phyloP scores from a whole-genome alignment of 1,284 basidiomycete species.

The Microbotryomycetes sp. region DNA sequence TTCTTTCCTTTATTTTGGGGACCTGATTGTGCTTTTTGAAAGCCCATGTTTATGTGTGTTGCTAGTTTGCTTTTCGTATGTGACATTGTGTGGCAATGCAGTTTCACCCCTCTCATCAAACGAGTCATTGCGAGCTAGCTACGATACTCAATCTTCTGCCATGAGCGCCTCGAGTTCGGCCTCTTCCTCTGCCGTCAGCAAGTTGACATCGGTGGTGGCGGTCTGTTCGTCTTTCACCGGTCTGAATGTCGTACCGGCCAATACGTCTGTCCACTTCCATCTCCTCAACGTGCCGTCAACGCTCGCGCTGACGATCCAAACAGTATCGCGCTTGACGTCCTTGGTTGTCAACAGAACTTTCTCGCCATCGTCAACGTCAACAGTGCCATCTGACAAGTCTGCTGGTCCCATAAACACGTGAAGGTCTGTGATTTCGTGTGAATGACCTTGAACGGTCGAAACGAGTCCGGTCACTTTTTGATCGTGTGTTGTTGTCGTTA shows the following conservation, averaged over 20 bases:
- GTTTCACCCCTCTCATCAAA: too few relatives aligned
- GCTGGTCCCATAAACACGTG: slow-evolving; percentile 58
- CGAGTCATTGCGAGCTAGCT: too few relatives aligned
- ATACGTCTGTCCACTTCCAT: slow-evolving; percentile 46
- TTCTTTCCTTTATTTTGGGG: too few relatives aligned
- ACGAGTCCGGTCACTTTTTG: slow-evolving; percentile 44
- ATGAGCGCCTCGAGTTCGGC: slow-evolving; percentile 28
- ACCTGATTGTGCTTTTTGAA: too few relatives aligned
- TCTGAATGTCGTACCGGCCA: slow-evolving; percentile 1
- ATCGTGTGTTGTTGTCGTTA: slow-evolving; percentile 19
- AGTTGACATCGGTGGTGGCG: slow-evolving; percentile 8
- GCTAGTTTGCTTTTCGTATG: too few relatives aligned
- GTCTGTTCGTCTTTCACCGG: slow-evolving; percentile 10
- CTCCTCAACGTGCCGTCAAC: slow-evolving; percentile 76
- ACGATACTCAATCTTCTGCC: slow-evolving; percentile 18
- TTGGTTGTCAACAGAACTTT: slow-evolving; percentile 19
- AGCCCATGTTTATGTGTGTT: too few relatives aligned
- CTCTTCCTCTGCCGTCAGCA: slow-evolving; percentile 32
- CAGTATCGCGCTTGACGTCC: slow-evolving; percentile 50
- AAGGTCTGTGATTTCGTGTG: slow-evolving; percentile 71
- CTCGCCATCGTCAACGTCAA: slow-evolving; percentile 6
- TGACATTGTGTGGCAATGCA: too few relatives aligned
- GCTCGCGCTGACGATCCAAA: slow-evolving; percentile 69
- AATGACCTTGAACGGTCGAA: slow-evolving; percentile 66
- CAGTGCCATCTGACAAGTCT: slow-evolving; percentile 44